Conservation (phyloP, 2,329 filamentous ascomycete genomes). For the Taxawa tesnikishii region DNA sequence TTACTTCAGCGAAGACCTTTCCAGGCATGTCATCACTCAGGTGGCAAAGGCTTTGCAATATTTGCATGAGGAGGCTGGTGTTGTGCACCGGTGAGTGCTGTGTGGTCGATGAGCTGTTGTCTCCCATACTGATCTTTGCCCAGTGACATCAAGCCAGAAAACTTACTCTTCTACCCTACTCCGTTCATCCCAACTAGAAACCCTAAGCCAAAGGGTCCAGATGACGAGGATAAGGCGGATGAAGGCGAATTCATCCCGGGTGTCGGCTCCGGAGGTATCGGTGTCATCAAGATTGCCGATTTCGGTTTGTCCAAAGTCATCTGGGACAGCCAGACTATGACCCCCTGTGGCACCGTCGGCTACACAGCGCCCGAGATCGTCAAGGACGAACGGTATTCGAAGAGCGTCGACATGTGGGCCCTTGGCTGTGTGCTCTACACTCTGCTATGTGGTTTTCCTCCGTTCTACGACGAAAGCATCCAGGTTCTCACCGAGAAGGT, state of each 20-base stretch:
- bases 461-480: conserved; percentile 97
- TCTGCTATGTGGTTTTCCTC: conserved; percentile 89
- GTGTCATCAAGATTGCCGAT: conserved; percentile 92
- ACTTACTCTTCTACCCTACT: conserved; percentile 82
- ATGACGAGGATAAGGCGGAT: conserved; percentile 94
- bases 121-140: conserved; percentile 24
- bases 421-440: conserved; percentile 95
- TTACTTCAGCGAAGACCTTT: conserved; percentile 94
- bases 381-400: conserved; percentile 96
- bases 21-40: conserved; percentile 85
- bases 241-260: conserved; percentile 86
- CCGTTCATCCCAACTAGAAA: conserved; percentile 68
- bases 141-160: conserved; percentile 97
- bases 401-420: conserved; percentile 99
- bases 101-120: too few species aligned
- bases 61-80: conserved; percentile 84
- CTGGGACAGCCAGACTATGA: conserved; percentile 98
- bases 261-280: conserved; percentile 78
- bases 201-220: conserved; percentile 69
- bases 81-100: conserved; percentile 77
- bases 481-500: conserved; percentile 96
- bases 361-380: conserved; percentile 98
- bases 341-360: conserved; percentile 94
- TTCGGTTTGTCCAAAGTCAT: conserved; percentile 97
- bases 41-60: conserved; percentile 93